Base-by-base conservation (phyloP, 169 alveolate genomes). In the Cryptosporidium viatorum region DNA sequence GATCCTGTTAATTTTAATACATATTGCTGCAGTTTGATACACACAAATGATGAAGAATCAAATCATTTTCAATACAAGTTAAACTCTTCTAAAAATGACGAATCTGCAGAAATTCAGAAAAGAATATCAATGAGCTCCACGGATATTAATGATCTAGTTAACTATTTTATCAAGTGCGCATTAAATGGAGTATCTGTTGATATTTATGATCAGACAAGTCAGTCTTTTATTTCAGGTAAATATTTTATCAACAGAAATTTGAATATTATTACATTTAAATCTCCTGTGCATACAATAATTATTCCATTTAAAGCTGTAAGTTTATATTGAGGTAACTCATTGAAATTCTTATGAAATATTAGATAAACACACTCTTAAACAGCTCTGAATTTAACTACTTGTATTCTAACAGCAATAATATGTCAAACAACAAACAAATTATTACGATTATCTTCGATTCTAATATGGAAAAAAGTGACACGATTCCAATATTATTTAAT, bases 271-370 rank as follows among this genome's bases (percentile, higher is more conserved):
- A 80, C 89, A 60, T 43, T 80, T 21, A 80, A 80, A 65, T 62
- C 89, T 3, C 80, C 75, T 39, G 70, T 65, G 7, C 80, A 80
- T 21, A 80, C 89, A 37, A 65, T 80, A 41, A 80, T 80, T 26
- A 80, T 80, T 37, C 89, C 89, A 43, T 80, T 80, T 48, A 80
- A 67, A 65, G 89, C 89, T 59, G 89, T 80, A 80, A 80, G 89
- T 80, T 73, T 8, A 71, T 29, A n/a, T 5, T n/a, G 16, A 21
- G 26, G 26, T 55, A 9, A 18, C 4, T 2, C 3, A 10, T 26
- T 35, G 2, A 16, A 18, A 48, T 8, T 55, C 16, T 71, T 71
- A 48, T 51, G 31, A 35, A 48, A 48, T 62, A n/a, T 35, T 33
- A 80, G 89, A 80, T 80, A 12, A 80, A 59, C 62, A 65, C 89